phyloP scores from a whole-genome alignment of 305 asterid genomes.

The Euphrasia arctica region DNA sequence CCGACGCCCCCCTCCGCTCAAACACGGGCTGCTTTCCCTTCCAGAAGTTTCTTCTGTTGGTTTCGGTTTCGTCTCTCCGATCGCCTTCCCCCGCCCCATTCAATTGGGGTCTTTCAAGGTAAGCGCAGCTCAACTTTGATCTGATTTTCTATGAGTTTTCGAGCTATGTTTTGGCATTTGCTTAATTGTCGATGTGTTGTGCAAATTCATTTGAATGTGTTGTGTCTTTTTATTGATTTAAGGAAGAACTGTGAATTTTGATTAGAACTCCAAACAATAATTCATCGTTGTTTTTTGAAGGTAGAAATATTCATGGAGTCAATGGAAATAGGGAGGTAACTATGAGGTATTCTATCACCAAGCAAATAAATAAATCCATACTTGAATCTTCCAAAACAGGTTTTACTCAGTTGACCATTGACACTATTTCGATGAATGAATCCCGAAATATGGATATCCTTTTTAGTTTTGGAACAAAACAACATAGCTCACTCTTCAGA shows the following conservation, averaged over 20 bases:
- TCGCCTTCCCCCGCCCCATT: not conserved
- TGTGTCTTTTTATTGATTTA: not conserved
- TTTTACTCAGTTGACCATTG: no score
- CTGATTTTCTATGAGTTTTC: not conserved
- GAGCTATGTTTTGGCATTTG: not conserved
- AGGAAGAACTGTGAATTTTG: not conserved
- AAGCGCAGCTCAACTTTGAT: not conserved
- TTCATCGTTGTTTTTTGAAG: no score
- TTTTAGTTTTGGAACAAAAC: not conserved
- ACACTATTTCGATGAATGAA: no score
- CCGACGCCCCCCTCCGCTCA: not conserved
- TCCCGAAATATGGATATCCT: not conserved
- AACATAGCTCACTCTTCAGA: not conserved
- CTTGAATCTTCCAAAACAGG: no score
- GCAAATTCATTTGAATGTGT: not conserved
- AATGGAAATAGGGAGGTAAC: no score
- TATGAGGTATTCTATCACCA: no score
- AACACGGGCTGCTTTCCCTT: not conserved
- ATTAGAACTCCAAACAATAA: no score
- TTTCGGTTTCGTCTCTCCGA: not conserved
- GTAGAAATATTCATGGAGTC: no score
- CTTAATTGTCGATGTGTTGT: not conserved
- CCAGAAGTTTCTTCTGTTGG: not conserved
- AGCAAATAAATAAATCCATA: no score
- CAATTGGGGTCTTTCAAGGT: slow-evolving; percentile 52